Percentiles rank a stretch among this genome's conserved stretches.
Conservation (phyloP, 768 basidiomycete genomes). For the Lentinula edodes region DNA sequence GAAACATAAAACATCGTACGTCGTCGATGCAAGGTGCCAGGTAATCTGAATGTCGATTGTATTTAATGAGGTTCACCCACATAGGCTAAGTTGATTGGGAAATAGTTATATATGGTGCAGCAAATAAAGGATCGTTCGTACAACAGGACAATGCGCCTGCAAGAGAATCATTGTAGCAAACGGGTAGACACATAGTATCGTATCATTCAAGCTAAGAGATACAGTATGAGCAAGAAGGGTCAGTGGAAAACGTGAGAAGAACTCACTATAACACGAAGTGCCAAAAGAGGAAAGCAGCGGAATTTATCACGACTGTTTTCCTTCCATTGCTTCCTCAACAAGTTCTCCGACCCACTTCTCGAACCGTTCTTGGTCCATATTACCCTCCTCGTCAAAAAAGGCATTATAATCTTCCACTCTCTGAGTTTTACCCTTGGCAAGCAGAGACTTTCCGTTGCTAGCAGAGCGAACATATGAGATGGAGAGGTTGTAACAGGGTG, state of each 20-base stretch:
- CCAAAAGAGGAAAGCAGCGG: neutral
- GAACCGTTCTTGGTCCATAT: slow-evolving; percentile 69
- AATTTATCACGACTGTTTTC: slow-evolving; percentile 38
- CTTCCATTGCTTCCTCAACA: slow-evolving; percentile 70
- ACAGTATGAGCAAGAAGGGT: neutral
- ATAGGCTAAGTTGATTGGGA: neutral
- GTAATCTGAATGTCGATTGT: no score
- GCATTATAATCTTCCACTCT: slow-evolving; percentile 55
- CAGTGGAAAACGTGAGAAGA: neutral
- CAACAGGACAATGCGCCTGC: neutral
- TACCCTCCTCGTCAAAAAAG: slow-evolving; percentile 80
- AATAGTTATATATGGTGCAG: neutral
- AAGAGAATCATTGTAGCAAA: neutral
- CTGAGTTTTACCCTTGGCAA: slow-evolving; percentile 61
- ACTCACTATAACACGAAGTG: neutral
- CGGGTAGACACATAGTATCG: neutral
- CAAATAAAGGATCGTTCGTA: neutral
- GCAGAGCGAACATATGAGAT: slow-evolving; percentile 74
- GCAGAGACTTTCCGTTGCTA: slow-evolving; percentile 79
- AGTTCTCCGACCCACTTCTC: slow-evolving; percentile 74
- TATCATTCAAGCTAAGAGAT: neutral
- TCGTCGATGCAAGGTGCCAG: no score
- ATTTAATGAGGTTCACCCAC: neutral
- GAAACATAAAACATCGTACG: no score
- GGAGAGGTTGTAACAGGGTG: slow-evolving; percentile 65